These are phyloP conservation scores for Filobasidium floriforme DNA, from an alignment of 768 basidiomycete species.

Conservation along the genomic window DNA sequence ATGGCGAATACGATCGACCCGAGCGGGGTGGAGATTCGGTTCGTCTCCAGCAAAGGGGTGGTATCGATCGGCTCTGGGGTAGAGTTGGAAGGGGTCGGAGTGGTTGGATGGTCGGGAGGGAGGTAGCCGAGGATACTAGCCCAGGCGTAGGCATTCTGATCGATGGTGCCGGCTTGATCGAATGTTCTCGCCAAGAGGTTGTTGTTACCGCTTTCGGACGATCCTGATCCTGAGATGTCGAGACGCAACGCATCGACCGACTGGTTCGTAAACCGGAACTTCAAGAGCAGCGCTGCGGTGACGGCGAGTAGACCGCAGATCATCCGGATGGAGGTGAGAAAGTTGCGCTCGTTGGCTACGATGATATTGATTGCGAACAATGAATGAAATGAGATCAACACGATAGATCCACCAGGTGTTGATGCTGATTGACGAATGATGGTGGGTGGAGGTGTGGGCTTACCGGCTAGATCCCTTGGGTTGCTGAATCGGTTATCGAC, in stretches of 20 bases:
- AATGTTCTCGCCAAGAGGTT: too few species aligned
- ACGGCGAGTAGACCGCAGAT: neutral
- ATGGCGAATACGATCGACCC: neutral
- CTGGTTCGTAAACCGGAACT: neutral
- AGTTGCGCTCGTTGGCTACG: neutral
- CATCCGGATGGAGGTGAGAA: neutral
- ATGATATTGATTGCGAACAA: too few species aligned
- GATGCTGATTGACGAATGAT: too few species aligned
- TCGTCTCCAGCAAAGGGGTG: neutral
- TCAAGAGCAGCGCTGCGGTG: neutral
- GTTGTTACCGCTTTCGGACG: too few species aligned
- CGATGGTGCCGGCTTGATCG: neutral
- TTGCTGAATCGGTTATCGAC: conserved; percentile 1
- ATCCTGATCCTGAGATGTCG: too few species aligned
- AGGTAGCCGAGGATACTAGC: neutral
- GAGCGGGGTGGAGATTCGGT: neutral
- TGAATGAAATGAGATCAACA: too few species aligned
- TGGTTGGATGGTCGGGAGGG: neutral
- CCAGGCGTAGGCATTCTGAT: neutral
- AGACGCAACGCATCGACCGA: neutral
- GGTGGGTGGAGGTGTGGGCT: too few species aligned
- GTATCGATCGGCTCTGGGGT: neutral
- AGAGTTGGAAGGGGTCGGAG: neutral
- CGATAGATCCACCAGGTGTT: too few species aligned
- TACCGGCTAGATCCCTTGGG: neutral